These are phyloP conservation scores for Colletotrichum filicis DNA, from an alignment of 2,329 filamentous ascomycete species.

Conservation along the genomic window DNA sequence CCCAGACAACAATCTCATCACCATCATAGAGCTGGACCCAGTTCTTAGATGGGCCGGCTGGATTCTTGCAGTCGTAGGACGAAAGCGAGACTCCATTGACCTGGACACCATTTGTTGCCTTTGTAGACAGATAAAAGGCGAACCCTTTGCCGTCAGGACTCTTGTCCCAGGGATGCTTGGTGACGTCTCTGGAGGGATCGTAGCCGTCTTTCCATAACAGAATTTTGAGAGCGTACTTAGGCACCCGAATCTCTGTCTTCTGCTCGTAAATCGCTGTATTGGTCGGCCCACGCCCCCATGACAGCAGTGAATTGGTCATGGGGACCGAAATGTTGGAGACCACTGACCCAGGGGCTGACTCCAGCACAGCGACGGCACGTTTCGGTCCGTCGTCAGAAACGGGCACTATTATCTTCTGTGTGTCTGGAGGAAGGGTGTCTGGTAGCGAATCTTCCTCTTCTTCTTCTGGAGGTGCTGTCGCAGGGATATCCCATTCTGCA, in stretches of 20 bases:
- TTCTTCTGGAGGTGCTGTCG: conserved; percentile 36
- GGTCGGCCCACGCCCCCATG: conserved; percentile 78
- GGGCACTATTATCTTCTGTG: conserved; percentile 48
- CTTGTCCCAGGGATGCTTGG: conserved; percentile 51
- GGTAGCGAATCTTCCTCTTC: conserved; percentile 43
- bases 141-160: conserved; percentile 64
- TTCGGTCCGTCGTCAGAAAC: conserved; percentile 47
- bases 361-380: conserved; percentile 71
- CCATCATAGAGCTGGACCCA: conserved; percentile 81
- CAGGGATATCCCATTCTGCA: conserved; percentile 40
- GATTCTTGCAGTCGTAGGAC: conserved; percentile 65
- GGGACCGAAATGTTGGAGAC: conserved; percentile 71
- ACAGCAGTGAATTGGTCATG: conserved; percentile 74
- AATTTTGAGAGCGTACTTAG: conserved; percentile 84
- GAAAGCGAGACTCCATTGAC: conserved; percentile 78
- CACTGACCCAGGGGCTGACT: conserved; percentile 73
- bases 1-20: conserved; percentile 81
- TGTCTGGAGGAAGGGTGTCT: conserved; percentile 50
- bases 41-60: conserved; percentile 63
- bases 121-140: conserved; percentile 81
- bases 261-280: conserved; percentile 77
- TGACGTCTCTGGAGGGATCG: conserved; percentile 66
- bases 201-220: conserved; percentile 78
- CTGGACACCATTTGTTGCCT: conserved; percentile 78
- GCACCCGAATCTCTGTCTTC: conserved; percentile 75